These are phyloP conservation scores for Suillus clintonianus DNA, from an alignment of 768 basidiomycete species.

Conservation along the genomic window DNA sequence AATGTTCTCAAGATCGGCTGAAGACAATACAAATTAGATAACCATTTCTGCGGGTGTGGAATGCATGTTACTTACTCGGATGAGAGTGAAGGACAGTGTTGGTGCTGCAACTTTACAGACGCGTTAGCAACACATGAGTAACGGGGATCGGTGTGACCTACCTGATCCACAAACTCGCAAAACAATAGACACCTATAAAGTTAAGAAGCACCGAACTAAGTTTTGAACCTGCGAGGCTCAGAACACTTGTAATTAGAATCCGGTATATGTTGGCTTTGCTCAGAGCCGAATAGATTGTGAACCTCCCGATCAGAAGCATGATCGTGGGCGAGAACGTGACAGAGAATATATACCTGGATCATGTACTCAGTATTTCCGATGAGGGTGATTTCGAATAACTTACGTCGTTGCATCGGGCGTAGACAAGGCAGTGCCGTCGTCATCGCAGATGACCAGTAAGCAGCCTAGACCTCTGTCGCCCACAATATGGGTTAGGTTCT, in stretches of 20 bases:
- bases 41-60: not conserved
- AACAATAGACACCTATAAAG: constrained; percentile 96
- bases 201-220: constrained; percentile 87
- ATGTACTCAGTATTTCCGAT: not conserved
- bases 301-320: constrained; percentile 96
- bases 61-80: constrained; percentile 61
- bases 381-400: constrained; percentile 21
- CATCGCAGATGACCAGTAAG: constrained; percentile 72
- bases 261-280: constrained; percentile 95
- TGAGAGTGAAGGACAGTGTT: constrained; percentile 93
- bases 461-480: too few species aligned
- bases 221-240: constrained; percentile 86
- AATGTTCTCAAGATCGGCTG: constrained; percentile 94
- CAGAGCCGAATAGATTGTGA: constrained; percentile 95
- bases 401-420: constrained; percentile 82
- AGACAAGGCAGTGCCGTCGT: constrained; percentile 52
- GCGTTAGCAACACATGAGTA: not conserved
- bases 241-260: constrained; percentile 85
- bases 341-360: constrained; percentile 80
- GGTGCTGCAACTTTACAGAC: constrained; percentile 91
- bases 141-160: constrained; percentile 24
- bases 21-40: constrained; percentile 11
- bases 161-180: constrained; percentile 99
- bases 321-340: constrained; percentile 98
- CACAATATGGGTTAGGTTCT: too few species aligned